These are phyloP conservation scores for Ostreobium quekettii DNA, from an alignment of 139 green algal genomes.

Conservation along the genomic window DNA sequence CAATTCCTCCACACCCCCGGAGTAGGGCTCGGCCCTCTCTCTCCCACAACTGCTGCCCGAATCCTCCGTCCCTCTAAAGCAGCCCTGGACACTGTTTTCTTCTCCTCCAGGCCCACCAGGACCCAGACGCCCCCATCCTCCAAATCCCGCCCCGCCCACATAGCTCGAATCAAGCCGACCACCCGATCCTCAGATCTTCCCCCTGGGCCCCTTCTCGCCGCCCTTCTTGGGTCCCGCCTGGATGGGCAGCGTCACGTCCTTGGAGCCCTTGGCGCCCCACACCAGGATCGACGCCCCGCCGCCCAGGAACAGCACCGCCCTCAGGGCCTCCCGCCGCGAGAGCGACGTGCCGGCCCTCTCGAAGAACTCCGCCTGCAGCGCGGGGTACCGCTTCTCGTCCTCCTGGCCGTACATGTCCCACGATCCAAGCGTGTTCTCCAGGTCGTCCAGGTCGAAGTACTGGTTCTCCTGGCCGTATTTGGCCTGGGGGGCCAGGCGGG, in stretches of 20 bases:
- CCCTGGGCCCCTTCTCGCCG: constrained; percentile 36
- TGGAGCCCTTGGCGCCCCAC: constrained; percentile 71
- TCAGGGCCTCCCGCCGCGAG: constrained; percentile 71
- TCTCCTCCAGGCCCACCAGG: no score
- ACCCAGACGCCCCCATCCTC: no score
- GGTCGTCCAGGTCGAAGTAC: constrained; percentile 85
- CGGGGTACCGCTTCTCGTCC: constrained; percentile 74
- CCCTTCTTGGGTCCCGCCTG: constrained; percentile 58
- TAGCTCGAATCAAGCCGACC: no score
- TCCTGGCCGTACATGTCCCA: constrained; percentile 92
- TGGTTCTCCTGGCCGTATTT: constrained; percentile 79
- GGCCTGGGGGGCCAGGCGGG: constrained; percentile 24
- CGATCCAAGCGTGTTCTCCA: constrained; percentile 85
- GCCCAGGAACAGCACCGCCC: background rate
- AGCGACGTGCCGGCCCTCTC: constrained; percentile 69
- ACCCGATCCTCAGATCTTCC: constrained; percentile 20
- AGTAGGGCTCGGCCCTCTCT: no score
- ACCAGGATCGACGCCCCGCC: constrained; percentile 38
- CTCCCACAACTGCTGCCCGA: no score
- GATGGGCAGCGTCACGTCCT: constrained; percentile 83
- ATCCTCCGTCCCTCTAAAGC: no score
- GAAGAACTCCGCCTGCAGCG: constrained; percentile 86
- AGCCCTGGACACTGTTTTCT: no score
- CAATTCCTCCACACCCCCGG: no score
- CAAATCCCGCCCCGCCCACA: no score